phyloP scores from a whole-genome alignment of 768 basidiomycete genomes.

The Lactarius hatsudake region DNA sequence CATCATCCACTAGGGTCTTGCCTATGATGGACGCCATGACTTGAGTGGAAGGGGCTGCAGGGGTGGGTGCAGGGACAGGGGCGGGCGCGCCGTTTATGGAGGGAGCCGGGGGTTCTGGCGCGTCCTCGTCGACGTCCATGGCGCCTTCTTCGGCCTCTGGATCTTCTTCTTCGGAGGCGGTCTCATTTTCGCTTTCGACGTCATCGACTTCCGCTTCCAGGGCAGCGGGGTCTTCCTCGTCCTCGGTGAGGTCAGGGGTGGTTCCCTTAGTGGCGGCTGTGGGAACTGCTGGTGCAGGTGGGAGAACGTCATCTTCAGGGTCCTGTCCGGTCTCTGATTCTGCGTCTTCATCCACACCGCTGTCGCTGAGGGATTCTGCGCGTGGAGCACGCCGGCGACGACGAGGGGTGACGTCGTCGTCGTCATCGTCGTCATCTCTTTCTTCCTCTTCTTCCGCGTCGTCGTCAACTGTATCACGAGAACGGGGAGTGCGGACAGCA shows the following conservation, averaged over 20 bases:
- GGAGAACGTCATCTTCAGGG: constrained; percentile 41
- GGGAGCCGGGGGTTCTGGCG: constrained; percentile 16
- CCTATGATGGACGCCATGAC: constrained; percentile 23
- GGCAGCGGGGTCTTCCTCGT: constrained; percentile 36
- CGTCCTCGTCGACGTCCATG: constrained; percentile 36
- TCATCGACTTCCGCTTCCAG: constrained; percentile 27
- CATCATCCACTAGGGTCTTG: constrained; percentile 4
- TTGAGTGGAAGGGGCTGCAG: constrained; percentile 10
- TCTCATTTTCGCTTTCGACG: constrained; percentile 28
- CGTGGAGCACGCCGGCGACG: constrained; percentile 19
- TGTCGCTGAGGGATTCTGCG: constrained; percentile 23
- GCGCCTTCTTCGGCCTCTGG: constrained; percentile 29
- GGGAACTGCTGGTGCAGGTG: constrained; percentile 27
- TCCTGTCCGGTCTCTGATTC: constrained; percentile 28
- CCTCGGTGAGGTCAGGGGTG: constrained; percentile 35
- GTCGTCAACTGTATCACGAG: constrained; percentile 24
- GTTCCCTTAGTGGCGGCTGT: constrained; percentile 24
- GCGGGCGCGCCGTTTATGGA: constrained; percentile 14
- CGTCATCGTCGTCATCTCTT: constrained; percentile 27
- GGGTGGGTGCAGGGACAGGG: constrained; percentile 30
- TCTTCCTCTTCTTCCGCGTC: constrained; percentile 31
- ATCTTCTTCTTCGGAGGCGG: constrained; percentile 31
- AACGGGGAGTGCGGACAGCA: constrained; percentile 23
- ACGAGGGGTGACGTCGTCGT: constrained; percentile 26
- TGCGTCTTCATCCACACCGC: constrained; percentile 28